Evolutionary conservation across 2,329 filamentous ascomycete genomes (phyloP).

Genomic region (Ceratocystiopsis sp.): DNA sequence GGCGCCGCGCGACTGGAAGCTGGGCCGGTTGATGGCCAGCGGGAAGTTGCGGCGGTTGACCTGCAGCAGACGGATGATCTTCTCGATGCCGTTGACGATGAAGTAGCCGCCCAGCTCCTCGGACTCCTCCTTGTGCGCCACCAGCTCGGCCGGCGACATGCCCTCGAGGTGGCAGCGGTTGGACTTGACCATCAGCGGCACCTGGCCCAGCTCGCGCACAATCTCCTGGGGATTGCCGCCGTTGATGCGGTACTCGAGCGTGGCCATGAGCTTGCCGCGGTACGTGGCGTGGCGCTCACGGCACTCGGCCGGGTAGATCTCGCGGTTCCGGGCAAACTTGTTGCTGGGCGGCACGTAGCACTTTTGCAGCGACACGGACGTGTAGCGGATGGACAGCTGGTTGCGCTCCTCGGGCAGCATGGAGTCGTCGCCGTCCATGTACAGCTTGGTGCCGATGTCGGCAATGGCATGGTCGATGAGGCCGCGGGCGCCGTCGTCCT

Average conservation of each 20-base stretch:
- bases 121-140: slow-evolving; percentile 80
- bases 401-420: slow-evolving; percentile 47
- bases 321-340: slow-evolving; percentile 68
- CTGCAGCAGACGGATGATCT: slow-evolving; percentile 83
- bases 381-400: slow-evolving; percentile 59
- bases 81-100: slow-evolving; percentile 93
- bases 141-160: slow-evolving; percentile 65
- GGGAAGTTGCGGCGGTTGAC: slow-evolving; percentile 86
- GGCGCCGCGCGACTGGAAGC: slow-evolving; percentile 73
- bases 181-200: slow-evolving; percentile 91
- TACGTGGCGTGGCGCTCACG: slow-evolving; percentile 88
- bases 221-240: slow-evolving; percentile 71
- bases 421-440: slow-evolving; percentile 64
- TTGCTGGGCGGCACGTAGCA: slow-evolving; percentile 64
- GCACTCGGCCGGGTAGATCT: slow-evolving; percentile 83
- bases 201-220: slow-evolving; percentile 67
- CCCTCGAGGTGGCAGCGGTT: slow-evolving; percentile 82
- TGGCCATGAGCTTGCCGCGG: slow-evolving; percentile 66
- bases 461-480: slow-evolving; percentile 56
- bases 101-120: slow-evolving; percentile 96
- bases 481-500: slow-evolving; percentile 38
- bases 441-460: slow-evolving; percentile 82
- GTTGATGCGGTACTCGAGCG: slow-evolving; percentile 75
- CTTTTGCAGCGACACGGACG: slow-evolving; percentile 69
- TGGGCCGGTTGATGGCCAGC: slow-evolving; percentile 81